Percentiles rank a stretch among this genome's conserved stretches.
Evolutionary conservation across 2,329 filamentous ascomycete genomes (phyloP).

Genomic region (Colletotrichum camelliae): DNA sequence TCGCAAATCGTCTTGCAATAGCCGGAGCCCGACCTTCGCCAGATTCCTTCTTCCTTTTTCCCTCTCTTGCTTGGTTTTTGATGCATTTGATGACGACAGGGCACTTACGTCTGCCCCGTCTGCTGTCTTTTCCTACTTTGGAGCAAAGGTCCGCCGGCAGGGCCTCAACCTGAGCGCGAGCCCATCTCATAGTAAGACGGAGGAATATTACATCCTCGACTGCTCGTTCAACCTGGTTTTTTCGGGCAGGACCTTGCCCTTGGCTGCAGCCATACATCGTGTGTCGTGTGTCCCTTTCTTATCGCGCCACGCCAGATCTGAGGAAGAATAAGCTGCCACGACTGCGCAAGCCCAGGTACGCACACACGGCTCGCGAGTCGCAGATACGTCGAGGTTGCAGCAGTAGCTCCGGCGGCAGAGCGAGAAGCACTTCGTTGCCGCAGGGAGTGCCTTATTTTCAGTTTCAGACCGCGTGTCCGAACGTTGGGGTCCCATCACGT

Average conservation of each 20-base stretch:
- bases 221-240: not conserved
- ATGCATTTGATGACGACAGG: not conserved
- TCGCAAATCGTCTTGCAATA: not conserved
- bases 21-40: not conserved
- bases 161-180: not conserved
- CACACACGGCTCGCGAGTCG: not conserved
- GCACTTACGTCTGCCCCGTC: not conserved
- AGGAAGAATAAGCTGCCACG: not conserved
- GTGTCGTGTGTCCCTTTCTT: not conserved
- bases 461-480: constrained; percentile 7
- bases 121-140: not conserved
- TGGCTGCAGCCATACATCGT: not conserved
- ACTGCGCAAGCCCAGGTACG: not conserved
- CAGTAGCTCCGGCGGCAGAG: not conserved
- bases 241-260: not conserved
- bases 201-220: not conserved
- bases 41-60: not conserved
- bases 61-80: not conserved
- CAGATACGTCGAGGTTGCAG: not conserved
- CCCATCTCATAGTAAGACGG: not conserved
- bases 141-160: not conserved
- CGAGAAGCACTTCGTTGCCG: not conserved
- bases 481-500: not conserved
- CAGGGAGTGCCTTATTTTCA: not conserved
- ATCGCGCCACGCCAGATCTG: not conserved